Evolutionary conservation across 2,329 filamentous ascomycete genomes (phyloP).

Genomic region (Hypomyces rosellus): DNA sequence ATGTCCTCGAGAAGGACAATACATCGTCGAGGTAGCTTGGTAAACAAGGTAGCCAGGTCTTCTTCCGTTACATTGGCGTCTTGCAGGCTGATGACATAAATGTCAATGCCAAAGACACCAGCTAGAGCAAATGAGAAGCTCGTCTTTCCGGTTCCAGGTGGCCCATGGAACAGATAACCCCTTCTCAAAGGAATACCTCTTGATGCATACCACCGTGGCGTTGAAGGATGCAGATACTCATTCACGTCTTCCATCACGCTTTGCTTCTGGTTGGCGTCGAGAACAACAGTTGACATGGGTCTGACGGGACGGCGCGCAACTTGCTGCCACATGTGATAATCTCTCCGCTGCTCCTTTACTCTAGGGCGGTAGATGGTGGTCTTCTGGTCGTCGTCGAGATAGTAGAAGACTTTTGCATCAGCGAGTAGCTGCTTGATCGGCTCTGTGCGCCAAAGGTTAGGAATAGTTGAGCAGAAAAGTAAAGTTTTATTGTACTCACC

Average conservation of each 20-base stretch:
- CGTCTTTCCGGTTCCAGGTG: conserved; percentile 69
- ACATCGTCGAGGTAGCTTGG: conserved; percentile 53
- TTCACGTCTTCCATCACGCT: conserved; percentile 65
- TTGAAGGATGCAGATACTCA: conserved; percentile 67
- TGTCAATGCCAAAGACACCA: conserved; percentile 59
- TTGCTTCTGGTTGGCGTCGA: conserved; percentile 61
- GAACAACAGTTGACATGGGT: conserved; percentile 68
- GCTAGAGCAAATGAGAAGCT: conserved; percentile 60
- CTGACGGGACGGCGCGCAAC: conserved; percentile 59
- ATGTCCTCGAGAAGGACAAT: conserved; percentile 65
- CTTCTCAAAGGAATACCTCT: conserved; percentile 69
- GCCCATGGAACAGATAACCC: conserved; percentile 73
- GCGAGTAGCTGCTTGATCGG: conserved; percentile 52
- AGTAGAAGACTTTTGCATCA: conserved; percentile 47
- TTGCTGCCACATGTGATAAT: conserved; percentile 45
- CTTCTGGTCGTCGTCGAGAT: conserved; percentile 46
- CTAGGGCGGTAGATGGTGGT: conserved; percentile 52
- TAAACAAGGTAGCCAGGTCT: conserved; percentile 53
- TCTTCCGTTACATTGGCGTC: conserved; percentile 58
- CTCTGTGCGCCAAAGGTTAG: conserved; percentile 19
- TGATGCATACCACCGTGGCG: conserved; percentile 66
- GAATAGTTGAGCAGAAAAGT: background rate
- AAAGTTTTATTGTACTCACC: conserved; percentile 16
- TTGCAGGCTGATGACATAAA: conserved; percentile 54
- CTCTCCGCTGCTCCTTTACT: conserved; percentile 39